Conservation (phyloP, 2,329 filamentous ascomycete species). For the Orbilia oligospora region DNA sequence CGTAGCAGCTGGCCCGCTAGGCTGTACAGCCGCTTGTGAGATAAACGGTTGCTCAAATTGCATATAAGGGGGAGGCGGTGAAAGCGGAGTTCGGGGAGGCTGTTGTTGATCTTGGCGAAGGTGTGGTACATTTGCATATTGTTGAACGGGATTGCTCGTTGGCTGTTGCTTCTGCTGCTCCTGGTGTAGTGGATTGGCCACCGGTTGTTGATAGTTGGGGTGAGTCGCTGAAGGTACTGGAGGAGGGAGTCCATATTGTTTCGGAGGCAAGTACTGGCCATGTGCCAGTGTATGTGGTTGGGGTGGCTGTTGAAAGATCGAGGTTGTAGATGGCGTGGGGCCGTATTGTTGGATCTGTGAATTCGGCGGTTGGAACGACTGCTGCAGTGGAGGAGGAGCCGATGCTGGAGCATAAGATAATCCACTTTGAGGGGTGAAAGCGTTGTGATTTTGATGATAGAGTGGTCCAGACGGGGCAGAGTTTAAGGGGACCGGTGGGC, state of each 20-base stretch:
- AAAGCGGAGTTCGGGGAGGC: conserved; percentile 20
- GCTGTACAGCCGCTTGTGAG: not conserved
- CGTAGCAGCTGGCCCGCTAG: not conserved
- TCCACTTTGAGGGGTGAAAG: not conserved
- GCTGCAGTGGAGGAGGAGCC: not conserved
- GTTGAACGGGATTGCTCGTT: not conserved
- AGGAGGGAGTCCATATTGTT: conserved; percentile 20
- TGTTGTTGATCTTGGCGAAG: not conserved
- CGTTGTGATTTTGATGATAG: not conserved
- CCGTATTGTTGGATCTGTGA: not conserved
- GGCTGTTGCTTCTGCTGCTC: not conserved
- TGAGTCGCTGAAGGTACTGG: conserved; percentile 28
- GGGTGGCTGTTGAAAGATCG: not conserved
- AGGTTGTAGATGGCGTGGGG: not conserved
- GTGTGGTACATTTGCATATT: conserved; percentile 5
- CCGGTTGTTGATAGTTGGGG: conserved; percentile 6
- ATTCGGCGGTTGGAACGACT: not conserved
- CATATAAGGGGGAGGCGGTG: conserved; percentile 43
- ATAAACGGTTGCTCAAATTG: conserved; percentile 4
- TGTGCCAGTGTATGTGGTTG: conserved; percentile 7
- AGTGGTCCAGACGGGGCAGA: not conserved
- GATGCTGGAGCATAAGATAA: not conserved
- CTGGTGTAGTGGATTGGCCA: not conserved
- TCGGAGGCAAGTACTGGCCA: not conserved
- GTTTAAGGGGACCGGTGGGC: not conserved